These are phyloP conservation scores for Trichoderma hamatum DNA, from an alignment of 2,329 filamentous ascomycete species.

Conservation along the genomic window DNA sequence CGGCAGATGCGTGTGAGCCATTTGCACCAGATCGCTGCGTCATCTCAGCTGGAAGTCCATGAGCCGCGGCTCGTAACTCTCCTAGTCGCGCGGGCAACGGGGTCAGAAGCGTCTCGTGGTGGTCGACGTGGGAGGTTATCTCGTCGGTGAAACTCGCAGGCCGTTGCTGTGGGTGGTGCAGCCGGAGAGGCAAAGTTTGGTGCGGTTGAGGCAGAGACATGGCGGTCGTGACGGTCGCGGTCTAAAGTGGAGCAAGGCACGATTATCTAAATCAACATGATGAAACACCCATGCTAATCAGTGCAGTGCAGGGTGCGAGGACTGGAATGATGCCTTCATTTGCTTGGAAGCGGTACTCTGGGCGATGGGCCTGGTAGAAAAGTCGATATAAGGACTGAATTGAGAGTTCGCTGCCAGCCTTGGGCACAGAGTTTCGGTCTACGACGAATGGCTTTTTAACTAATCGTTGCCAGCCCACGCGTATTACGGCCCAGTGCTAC, in stretches of 20 bases:
- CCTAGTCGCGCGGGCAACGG: constrained; percentile 33
- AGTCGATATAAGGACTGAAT: not conserved
- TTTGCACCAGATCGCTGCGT: constrained; percentile 41
- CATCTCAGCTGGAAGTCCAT: constrained; percentile 37
- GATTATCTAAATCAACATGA: constrained; percentile 24
- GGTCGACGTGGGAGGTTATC: constrained; percentile 17
- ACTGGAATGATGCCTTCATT: constrained; percentile 6
- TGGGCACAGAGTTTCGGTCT: constrained; percentile 9
- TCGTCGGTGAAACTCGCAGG: constrained; percentile 35
- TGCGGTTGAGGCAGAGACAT: constrained; percentile 27
- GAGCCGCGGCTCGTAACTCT: constrained; percentile 30
- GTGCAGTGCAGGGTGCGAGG: not conserved
- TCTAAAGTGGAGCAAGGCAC: constrained; percentile 27
- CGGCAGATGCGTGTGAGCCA: constrained; percentile 37
- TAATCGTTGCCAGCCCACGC: not conserved
- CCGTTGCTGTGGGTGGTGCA: constrained; percentile 30
- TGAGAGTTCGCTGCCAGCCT: not conserved
- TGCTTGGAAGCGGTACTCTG: not conserved
- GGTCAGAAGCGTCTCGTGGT: constrained; percentile 29
- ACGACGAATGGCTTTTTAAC: constrained; percentile 1
- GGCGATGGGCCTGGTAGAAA: not conserved
- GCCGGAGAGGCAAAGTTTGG: constrained; percentile 25
- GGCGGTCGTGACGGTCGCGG: constrained; percentile 29
- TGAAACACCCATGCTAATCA: constrained; percentile 22
- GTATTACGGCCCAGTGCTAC: not conserved